phyloP scores from a whole-genome alignment of 139 green algal species.

The Chlamydomonas sphaeroides region DNA sequence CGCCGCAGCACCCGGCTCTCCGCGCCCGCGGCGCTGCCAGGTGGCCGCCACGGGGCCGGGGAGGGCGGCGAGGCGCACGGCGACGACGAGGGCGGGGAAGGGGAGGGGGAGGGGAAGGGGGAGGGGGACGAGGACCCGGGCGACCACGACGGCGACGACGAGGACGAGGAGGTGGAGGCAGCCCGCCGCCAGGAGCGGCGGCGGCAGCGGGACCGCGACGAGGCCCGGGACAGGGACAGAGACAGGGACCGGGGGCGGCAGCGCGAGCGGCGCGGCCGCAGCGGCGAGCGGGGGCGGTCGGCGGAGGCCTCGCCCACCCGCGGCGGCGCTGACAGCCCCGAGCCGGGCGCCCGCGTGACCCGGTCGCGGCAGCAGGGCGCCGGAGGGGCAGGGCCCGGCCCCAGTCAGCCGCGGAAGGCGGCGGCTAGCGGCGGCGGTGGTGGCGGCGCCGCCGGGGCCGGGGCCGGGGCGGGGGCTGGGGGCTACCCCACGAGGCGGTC shows the following conservation, averaged over 20 bases:
- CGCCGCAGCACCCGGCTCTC: constrained; percentile 3
- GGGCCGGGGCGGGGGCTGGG: not conserved
- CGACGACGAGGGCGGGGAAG: not conserved
- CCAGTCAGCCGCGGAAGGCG: no score
- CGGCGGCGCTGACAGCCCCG: no score
- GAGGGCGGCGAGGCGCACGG: not conserved
- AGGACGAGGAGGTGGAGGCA: not conserved
- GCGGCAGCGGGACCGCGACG: not conserved
- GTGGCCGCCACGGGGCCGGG: not conserved
- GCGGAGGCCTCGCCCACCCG: no score
- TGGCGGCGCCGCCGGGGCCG: no score
- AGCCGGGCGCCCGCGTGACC: no score
- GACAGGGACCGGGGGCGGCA: no score
- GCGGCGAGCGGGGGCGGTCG: no score
- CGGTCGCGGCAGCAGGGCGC: not conserved
- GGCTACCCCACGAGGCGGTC: not conserved
- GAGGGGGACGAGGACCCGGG: not conserved
- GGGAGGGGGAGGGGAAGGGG: not conserved
- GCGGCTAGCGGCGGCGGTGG: no score
- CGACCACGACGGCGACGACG: not conserved
- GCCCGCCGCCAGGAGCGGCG: not conserved
- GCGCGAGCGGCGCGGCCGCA: no score
- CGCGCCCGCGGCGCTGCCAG: no score
- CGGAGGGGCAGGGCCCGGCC: no score
- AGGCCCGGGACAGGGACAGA: no score